These are phyloP conservation scores for Boletus sp. DNA, from an alignment of 768 basidiomycete species.

Conservation along the genomic window DNA sequence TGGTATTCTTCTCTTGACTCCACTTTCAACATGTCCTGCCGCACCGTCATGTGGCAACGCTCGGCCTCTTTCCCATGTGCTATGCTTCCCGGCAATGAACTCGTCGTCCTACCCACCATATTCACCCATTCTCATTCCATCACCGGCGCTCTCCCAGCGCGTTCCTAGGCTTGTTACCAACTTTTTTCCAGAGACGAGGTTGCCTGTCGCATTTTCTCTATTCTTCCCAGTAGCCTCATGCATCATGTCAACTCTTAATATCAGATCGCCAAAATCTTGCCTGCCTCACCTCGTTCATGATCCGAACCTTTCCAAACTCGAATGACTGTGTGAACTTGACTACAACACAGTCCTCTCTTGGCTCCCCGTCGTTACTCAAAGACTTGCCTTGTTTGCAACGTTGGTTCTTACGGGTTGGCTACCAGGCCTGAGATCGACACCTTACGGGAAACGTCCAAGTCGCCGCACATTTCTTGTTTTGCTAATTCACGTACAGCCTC, in stretches of 20 bases:
- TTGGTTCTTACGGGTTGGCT: background rate
- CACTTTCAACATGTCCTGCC: slow-evolving; percentile 31
- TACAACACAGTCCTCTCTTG: slow-evolving; percentile 1
- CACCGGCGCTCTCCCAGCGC: slow-evolving; percentile 4
- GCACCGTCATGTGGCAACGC: slow-evolving; percentile 21
- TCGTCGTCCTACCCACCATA: background rate
- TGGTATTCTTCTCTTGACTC: slow-evolving; percentile 30
- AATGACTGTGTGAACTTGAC: slow-evolving; percentile 26
- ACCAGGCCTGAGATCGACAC: slow-evolving; percentile 8
- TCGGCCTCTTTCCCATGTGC: slow-evolving; percentile 18
- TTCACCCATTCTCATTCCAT: background rate
- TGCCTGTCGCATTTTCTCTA: background rate
- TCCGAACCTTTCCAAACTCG: slow-evolving; percentile 23
- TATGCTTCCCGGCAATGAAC: slow-evolving; percentile 27
- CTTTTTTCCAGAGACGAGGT: background rate
- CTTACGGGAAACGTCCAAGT: slow-evolving; percentile 13
- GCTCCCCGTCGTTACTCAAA: slow-evolving; percentile 9
- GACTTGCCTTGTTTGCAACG: slow-evolving; percentile 11
- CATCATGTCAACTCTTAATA: slow-evolving; percentile 31
- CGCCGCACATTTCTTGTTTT: slow-evolving; percentile 16
- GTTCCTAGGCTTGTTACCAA: background rate
- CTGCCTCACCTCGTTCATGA: slow-evolving; percentile 32
- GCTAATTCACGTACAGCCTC: slow-evolving; percentile 24
- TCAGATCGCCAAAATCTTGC: slow-evolving; percentile 28
- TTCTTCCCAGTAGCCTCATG: slow-evolving; percentile 23